Evolutionary conservation across 805 yeast genomes (phyloP).

Genomic region (Saturnispora gosingensis): DNA sequence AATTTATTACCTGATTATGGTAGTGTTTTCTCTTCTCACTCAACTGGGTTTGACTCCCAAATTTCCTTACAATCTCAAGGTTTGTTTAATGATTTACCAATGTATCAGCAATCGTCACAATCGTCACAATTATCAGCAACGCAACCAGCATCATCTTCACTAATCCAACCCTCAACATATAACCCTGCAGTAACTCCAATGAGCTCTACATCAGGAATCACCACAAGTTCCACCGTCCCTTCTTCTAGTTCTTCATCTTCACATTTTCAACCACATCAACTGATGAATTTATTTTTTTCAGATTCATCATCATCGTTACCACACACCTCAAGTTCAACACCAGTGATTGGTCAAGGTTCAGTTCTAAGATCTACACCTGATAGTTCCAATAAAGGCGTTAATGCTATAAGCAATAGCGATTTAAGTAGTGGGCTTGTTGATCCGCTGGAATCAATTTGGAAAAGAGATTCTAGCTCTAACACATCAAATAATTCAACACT

Average conservation of each 20-base stretch:
- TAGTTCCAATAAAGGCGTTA: neutral
- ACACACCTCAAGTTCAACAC: neutral
- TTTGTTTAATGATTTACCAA: neutral
- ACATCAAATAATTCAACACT: neutral
- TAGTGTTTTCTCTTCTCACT: neutral
- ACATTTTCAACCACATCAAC: conserved; percentile 5
- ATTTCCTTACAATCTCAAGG: neutral
- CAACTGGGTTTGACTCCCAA: conserved; percentile 1
- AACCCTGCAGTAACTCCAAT: neutral
- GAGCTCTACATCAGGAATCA: neutral
- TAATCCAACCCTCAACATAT: neutral
- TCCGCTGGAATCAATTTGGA: conserved; percentile 15
- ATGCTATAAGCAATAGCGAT: neutral
- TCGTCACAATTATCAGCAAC: neutral
- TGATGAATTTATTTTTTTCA: conserved; percentile 1
- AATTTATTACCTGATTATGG: neutral
- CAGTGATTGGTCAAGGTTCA: neutral
- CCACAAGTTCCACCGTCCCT: neutral
- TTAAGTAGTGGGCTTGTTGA: conserved; percentile 7
- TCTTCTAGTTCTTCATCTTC: conserved; percentile 3
- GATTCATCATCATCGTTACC: neutral
- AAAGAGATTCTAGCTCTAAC: conserved; percentile 6
- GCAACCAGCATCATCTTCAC: neutral
- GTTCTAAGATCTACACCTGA: neutral
- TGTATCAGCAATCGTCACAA: neutral